Percentiles rank a stretch among this genome's conserved stretches.
phyloP scores from a whole-genome alignment of 116 monocot genomes.

The Zostera marina region DNA sequence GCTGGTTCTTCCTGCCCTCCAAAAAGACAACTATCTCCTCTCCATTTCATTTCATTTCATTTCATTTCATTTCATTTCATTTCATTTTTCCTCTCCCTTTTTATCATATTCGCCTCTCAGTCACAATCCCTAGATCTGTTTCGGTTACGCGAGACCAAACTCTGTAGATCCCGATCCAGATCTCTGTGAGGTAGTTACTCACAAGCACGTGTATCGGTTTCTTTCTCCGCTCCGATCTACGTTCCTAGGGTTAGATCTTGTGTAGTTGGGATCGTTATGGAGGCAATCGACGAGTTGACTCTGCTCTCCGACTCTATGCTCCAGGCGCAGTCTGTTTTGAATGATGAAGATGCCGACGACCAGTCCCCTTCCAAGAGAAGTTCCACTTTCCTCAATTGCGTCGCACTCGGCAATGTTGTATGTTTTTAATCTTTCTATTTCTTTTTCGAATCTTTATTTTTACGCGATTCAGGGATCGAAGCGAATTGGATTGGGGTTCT shows the following conservation, averaged over 20 bases:
- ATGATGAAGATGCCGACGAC: constrained; percentile 71
- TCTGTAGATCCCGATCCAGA: neutral
- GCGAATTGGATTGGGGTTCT: neutral
- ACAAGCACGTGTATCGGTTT: no score
- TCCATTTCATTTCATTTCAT: neutral
- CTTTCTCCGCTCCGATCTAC: neutral
- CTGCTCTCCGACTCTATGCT: constrained; percentile 81
- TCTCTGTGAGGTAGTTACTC: neutral
- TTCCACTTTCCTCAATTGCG: constrained; percentile 79
- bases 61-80: neutral
- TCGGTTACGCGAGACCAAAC: no score
- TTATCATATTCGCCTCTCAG: neutral
- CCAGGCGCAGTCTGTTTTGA: constrained; percentile 60
- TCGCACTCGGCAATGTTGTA: constrained; percentile 87
- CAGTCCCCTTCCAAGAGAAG: constrained; percentile 25
- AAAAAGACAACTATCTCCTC: neutral
- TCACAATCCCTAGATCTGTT: constrained; percentile 2
- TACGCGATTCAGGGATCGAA: neutral
- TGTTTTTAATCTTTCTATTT: constrained; percentile 5
- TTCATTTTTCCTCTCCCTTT: neutral
- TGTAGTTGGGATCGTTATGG: constrained; percentile 28
- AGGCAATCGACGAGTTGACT: constrained; percentile 79
- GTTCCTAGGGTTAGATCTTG: constrained; percentile 9
- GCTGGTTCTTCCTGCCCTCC: no score
- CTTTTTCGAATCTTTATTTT: neutral